Base-by-base conservation (phyloP, 495 filamentous ascomycete genomes). In the Pyronema domesticum region DNA sequence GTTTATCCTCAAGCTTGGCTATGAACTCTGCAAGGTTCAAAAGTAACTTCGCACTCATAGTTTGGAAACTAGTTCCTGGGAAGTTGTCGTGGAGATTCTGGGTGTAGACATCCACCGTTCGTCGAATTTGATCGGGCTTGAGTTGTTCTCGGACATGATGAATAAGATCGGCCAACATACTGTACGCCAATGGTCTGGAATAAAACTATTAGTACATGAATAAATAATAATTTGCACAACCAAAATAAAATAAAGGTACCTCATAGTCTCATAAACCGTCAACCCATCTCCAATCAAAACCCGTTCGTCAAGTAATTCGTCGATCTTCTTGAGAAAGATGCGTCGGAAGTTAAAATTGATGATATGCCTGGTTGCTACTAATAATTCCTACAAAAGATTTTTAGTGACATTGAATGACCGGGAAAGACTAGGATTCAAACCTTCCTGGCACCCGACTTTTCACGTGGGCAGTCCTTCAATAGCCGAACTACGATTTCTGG, bases 301-400 rank as follows among this genome's bases (percentile, higher is more conserved):
- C 55, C 85, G 72, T 69, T 95, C 86, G 57, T 99, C 93, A 30
- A 99, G 71, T 40, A 99, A 76, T 63, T 95, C 87, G 60, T 95
- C 87, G 63, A 99, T 95, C 68, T 89, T 94, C 37, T 79, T 81
- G 33, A 95, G 71, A 67, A 96, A 99, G 17, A 98, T 94, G 65
- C 85, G 91, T 52, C 93, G 74, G 58, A 95, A 96, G 65, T 95
- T 95, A 71, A 95, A 96, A 67, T 99, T 99, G 69, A 96, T 95
- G 60, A 95, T 96, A 63, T 99, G 93, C 11, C 93, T 78, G 56
- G 96, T 96, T 0, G 91, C 93, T 30, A 99, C 93, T 14, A 99
- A 69, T 14, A 99, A 73, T 68, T 99, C 93, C 68, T 64, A 30
- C 4, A 55, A 8, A 59, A 50, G 34, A n/a, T 46, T 55, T 4